Evolutionary conservation across 2,329 filamentous ascomycete genomes (phyloP).

Genomic region (Claviceps digitariae): DNA sequence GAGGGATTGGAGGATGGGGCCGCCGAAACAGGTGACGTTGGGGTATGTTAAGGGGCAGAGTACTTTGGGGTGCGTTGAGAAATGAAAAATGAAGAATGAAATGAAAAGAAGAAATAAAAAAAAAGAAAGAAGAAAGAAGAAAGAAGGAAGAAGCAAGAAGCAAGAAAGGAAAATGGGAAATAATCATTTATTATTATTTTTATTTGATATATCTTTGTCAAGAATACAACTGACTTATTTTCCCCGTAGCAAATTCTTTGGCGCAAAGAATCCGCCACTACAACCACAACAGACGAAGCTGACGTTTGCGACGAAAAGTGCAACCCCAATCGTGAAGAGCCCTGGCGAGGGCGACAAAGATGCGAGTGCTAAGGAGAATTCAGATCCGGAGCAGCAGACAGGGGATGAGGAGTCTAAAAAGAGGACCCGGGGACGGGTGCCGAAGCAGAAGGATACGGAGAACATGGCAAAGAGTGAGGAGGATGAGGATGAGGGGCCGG

Average conservation of each 20-base stretch:
- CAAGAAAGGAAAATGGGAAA: too few species aligned
- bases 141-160: not conserved
- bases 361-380: conserved; percentile 23
- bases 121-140: not conserved
- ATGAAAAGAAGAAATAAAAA: not conserved
- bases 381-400: conserved; percentile 18
- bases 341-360: conserved; percentile 14
- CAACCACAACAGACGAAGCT: conserved; percentile 62
- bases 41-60: conserved; percentile 76
- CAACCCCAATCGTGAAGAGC: conserved; percentile 16
- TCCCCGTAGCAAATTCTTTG: conserved; percentile 68
- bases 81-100: not conserved
- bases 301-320: conserved; percentile 52
- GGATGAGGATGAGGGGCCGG: conserved; percentile 43
- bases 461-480: conserved; percentile 18
- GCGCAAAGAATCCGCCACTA: conserved; percentile 38
- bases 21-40: conserved; percentile 64
- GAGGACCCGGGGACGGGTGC: conserved; percentile 24
- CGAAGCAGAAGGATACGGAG: conserved; percentile 6
- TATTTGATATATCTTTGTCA: too few species aligned
- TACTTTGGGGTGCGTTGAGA: conserved; percentile 50
- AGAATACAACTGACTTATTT: not conserved
- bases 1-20: conserved; percentile 26
- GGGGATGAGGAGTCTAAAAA: conserved; percentile 30
- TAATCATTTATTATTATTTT: too few species aligned